Evolutionary conservation across 805 yeast genomes (phyloP).

Genomic region (Saturnispora galanensis): DNA sequence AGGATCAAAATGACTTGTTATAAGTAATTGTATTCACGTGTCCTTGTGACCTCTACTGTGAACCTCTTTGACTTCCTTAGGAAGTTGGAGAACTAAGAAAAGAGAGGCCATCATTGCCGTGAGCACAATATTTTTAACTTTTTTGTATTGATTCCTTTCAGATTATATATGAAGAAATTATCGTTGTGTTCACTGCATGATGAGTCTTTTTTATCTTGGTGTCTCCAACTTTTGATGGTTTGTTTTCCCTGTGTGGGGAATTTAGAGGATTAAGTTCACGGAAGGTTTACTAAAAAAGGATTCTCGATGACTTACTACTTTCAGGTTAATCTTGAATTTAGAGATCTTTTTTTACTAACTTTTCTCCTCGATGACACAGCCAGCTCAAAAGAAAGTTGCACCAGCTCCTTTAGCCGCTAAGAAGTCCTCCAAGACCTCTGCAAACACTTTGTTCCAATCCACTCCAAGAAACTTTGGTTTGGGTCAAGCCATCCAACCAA

Average conservation of each 20-base stretch:
- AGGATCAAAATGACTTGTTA: slow-evolving; percentile 25
- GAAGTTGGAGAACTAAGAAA: background rate
- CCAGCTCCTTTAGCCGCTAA: slow-evolving; percentile 95
- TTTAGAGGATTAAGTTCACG: slow-evolving; percentile 18
- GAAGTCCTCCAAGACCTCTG: slow-evolving; percentile 39
- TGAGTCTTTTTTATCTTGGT: slow-evolving; percentile 4
- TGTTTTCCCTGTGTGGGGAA: slow-evolving; percentile 5
- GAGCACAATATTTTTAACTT: background rate
- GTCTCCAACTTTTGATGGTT: background rate
- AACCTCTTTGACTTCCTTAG: background rate
- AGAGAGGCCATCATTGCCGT: background rate
- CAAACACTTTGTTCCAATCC: slow-evolving; percentile 84
- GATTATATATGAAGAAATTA: background rate
- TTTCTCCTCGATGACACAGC: slow-evolving; percentile 30
- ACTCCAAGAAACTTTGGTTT: slow-evolving; percentile 92
- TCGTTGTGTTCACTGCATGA: background rate
- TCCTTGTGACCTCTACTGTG: background rate
- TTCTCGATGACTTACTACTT: slow-evolving; percentile 21
- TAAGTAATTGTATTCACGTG: background rate
- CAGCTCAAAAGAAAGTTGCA: slow-evolving; percentile 68
- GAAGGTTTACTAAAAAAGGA: slow-evolving; percentile 10
- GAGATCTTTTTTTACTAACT: slow-evolving; percentile 3
- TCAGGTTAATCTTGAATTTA: background rate
- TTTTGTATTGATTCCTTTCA: background rate
- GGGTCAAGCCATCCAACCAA: slow-evolving; percentile 93